Evolutionary conservation across 805 yeast species (phyloP).

Genomic region (Candida endomychidarum): DNA sequence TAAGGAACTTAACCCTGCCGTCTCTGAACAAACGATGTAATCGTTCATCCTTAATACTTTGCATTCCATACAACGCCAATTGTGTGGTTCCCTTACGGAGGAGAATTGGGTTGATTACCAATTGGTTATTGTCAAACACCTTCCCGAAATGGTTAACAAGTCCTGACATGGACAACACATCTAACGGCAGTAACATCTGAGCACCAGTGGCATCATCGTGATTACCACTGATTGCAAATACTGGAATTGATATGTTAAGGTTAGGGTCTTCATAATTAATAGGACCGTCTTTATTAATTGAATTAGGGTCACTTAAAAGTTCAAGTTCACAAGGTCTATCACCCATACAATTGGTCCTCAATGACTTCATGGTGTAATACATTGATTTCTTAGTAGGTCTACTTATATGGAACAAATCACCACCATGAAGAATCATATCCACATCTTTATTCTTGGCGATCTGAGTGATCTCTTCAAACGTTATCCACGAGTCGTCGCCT

Average conservation of each 20-base stretch:
- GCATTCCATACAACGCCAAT: conserved; percentile 84
- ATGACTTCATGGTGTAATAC: conserved; percentile 73
- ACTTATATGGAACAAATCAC: conserved; percentile 89
- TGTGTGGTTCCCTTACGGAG: conserved; percentile 81
- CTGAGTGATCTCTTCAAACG: conserved; percentile 79
- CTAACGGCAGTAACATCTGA: conserved; percentile 79
- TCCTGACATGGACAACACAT: conserved; percentile 77
- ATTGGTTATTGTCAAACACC: conserved; percentile 70
- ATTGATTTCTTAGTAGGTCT: conserved; percentile 85
- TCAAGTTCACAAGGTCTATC: conserved; percentile 86
- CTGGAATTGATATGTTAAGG: conserved; percentile 82
- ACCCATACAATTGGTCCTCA: conserved; percentile 75
- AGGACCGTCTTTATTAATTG: conserved; percentile 60
- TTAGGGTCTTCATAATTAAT: conserved; percentile 92
- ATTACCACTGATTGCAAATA: conserved; percentile 91
- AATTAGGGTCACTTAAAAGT: conserved; percentile 73
- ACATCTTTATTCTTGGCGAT: conserved; percentile 69
- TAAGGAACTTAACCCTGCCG: conserved; percentile 73
- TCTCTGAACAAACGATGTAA: conserved; percentile 78
- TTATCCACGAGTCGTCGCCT: conserved; percentile 85
- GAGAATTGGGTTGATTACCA: conserved; percentile 71
- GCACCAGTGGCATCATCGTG: conserved; percentile 97
- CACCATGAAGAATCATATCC: conserved; percentile 89
- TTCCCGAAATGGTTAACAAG: conserved; percentile 88
- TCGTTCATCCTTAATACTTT: conserved; percentile 87